Conservation (phyloP, 192 early-diverging fungal species). For the Coemansia sp. region DNA sequence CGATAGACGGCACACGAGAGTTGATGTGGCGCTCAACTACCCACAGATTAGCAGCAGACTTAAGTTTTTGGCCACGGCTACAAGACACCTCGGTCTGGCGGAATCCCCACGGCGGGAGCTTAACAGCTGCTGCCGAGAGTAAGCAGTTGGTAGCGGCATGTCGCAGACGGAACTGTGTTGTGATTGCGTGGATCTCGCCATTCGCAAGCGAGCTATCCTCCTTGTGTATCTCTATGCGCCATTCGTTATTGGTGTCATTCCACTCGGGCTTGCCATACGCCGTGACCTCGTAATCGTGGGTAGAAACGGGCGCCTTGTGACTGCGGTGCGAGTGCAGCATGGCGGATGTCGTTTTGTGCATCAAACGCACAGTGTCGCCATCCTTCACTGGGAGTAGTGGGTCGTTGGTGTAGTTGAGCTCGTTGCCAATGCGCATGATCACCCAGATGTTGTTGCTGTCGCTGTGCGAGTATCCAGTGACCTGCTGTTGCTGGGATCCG, state of each 20-base stretch:
- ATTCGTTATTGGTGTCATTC: constrained; percentile 68
- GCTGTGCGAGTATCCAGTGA: constrained; percentile 75
- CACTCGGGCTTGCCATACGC: constrained; percentile 61
- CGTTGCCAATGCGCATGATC: constrained; percentile 25
- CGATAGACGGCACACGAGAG: constrained; percentile 34
- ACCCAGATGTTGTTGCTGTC: constrained; percentile 76
- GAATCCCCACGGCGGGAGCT: constrained; percentile 88
- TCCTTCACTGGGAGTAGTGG: constrained; percentile 59
- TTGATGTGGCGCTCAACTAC: constrained; percentile 49
- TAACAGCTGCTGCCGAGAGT: constrained; percentile 64
- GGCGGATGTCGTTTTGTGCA: constrained; percentile 61
- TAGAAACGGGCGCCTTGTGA: constrained; percentile 59
- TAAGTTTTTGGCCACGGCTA: constrained; percentile 63
- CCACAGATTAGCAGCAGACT: constrained; percentile 56
- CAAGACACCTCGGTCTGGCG: constrained; percentile 89
- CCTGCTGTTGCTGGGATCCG: constrained; percentile 77
- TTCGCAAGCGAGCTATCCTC: constrained; percentile 48
- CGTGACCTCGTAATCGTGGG: constrained; percentile 63
- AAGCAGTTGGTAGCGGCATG: constrained; percentile 76
- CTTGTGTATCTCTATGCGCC: constrained; percentile 57
- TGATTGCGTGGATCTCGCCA: constrained; percentile 57
- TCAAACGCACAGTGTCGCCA: constrained; percentile 77
- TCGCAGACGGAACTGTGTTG: constrained; percentile 68
- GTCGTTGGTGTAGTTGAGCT: constrained; percentile 46
- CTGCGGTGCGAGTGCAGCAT: constrained; percentile 63